Base-by-base conservation (phyloP, 1,139 yeast genomes). In the Protomyces lactucae-debilis region DNA sequence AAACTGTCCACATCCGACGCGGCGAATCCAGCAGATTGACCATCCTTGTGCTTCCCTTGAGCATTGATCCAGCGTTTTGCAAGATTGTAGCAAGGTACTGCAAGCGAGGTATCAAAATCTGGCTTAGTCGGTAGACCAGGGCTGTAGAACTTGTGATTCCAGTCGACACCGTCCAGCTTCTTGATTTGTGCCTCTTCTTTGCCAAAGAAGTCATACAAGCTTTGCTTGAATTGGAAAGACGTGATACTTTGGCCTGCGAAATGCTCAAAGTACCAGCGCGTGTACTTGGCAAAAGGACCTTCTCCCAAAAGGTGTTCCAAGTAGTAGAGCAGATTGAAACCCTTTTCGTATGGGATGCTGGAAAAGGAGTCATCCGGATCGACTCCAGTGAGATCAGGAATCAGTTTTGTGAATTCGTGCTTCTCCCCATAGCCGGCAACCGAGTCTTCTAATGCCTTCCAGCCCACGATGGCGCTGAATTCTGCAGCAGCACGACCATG, bases 351-450 rank as follows among this genome's bases (percentile, higher is more conserved):
- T 1, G 97, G 97, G 52, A 89, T 96, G 4, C 87, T 81, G 45
- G 92, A 85, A 75, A 89, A 91, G 0, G 95, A 86, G 71, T 89
- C 96, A 75, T 91, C 97, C 16, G 97, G 97, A 73, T 89, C 96
- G 37, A 78, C 74, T 61, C 82, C 82, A 23, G 46, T 55, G n/a
- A 65, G 61, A 36, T 65, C 46, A 16, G 40, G 63, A 9, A 65
- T 56, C 39, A 65, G 53, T 28, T 61, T 60, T 0, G 67, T 65
- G 52, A 52, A 65, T 23, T 65, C 66, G 35, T 56, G 57, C 18
- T 77, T 73, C 9, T 76, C 76, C 35, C 85, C 85, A 85, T 89
- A 83, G 39, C 85, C 76, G 60, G 79, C 78, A 69, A 90, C 83
- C 28, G 89, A 78, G 70, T 83, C 83, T 64, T 83, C 85, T 71